Base-by-base conservation (phyloP, 2,329 filamentous ascomycete species). In the Xylariaceae sp. region DNA sequence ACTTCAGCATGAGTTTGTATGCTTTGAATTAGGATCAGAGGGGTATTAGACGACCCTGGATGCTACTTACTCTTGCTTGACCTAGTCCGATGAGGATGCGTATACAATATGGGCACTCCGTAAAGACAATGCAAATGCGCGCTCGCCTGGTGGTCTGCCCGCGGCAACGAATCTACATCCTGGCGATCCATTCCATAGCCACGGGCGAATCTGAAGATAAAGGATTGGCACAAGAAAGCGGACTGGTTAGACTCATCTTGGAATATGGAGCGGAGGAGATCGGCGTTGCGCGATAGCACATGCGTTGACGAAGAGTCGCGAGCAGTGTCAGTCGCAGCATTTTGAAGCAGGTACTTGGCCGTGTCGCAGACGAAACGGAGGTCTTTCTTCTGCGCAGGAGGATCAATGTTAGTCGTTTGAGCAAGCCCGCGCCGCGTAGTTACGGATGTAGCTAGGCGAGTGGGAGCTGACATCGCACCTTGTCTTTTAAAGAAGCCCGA, bases 91-190 rank as follows among this genome's bases (percentile, higher is more conserved):
- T 72, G 71, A 20, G 69, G 58, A 26, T 65, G 57, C 26, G 63
- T 64, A 19, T 59, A 71, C 20, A 79, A 69, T 2, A 85, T 74
- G 0, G 86, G 82, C n/a, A 82, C 79, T 18, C 89, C 89, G 60
- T 85, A 88, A 23, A 90, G 75, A 60, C 83, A 84, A 69, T 91
- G 89, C 20, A 93, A 74, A 67, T 88, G 88, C 20, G 89, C 89
- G 60, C 85, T 88, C 61, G 82, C 76, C 73, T 91, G 89, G 26
- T 83, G 81, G 32, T 78, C 67, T 48, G 75, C 70, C 21, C 73
- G 73, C 12, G 73, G 77, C 7, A 70, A 79, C 2, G 52, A 56
- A 16, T 62, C 40, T 53, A 57, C 60, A 40, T 56, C 57, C 7
- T 51, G 46, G 1, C 32, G 23, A 6, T 50, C 37, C 7, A 52